phyloP scores from a whole-genome alignment of 2,329 filamentous ascomycete genomes.

The Ceratocystis colombiana region DNA sequence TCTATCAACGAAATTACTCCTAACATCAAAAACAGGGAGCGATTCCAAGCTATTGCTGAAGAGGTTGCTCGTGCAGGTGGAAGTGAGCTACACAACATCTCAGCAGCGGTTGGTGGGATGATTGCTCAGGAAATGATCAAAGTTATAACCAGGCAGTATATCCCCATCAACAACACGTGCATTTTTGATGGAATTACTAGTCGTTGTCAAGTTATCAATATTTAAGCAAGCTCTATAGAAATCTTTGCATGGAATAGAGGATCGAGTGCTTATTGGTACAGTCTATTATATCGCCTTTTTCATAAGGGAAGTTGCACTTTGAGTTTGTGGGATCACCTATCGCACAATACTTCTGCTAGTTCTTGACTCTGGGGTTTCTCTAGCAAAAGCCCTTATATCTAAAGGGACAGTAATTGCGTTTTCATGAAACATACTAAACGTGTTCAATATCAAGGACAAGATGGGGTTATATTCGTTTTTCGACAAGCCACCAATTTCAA shows the following conservation, averaged over 20 bases:
- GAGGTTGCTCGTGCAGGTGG: constrained; percentile 68
- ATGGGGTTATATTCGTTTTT: background rate
- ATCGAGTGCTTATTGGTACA: no score
- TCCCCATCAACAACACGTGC: constrained; percentile 60
- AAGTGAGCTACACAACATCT: constrained; percentile 85
- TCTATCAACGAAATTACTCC: constrained; percentile 13
- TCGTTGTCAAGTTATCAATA: constrained; percentile 47
- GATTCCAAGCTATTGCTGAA: constrained; percentile 35
- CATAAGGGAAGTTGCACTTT: background rate
- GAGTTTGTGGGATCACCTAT: background rate
- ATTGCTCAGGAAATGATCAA: constrained; percentile 98
- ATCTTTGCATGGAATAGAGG: background rate
- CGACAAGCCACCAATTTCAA: background rate
- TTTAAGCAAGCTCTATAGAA: background rate
- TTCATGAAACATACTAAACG: background rate
- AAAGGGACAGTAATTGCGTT: background rate
- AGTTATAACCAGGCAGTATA: constrained; percentile 63
- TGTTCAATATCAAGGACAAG: background rate
- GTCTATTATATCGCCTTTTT: background rate
- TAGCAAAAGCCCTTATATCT: background rate
- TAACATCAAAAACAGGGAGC: constrained; percentile 1
- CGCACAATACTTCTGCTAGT: background rate
- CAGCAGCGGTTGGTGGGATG: constrained; percentile 77
- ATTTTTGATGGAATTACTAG: constrained; percentile 59
- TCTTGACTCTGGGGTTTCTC: background rate